Evolutionary conservation across 495 filamentous ascomycete genomes (phyloP).

Genomic region (Podospora pseudoanserina): DNA sequence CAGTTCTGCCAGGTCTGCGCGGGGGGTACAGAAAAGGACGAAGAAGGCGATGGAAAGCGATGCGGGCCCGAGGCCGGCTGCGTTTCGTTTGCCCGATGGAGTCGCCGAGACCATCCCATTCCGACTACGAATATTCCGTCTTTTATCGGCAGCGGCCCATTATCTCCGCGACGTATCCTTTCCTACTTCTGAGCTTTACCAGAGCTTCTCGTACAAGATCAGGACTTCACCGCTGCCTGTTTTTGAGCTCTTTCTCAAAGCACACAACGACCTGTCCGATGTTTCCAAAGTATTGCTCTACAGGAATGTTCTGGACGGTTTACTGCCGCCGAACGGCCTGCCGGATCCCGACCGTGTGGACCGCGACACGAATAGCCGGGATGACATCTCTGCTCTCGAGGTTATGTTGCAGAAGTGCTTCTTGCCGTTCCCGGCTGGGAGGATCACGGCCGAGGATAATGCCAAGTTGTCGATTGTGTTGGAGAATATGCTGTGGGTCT

Average conservation of each 20-base stretch:
- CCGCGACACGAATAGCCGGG: constrained; percentile 29
- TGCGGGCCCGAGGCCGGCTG: background rate
- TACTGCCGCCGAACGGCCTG: constrained; percentile 51
- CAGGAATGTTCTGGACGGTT: constrained; percentile 58
- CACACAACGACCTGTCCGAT: constrained; percentile 43
- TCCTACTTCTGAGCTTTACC: constrained; percentile 62
- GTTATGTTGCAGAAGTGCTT: constrained; percentile 62
- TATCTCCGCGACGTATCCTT: constrained; percentile 39
- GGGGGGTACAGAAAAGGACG: background rate
- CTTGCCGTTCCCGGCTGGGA: constrained; percentile 68
- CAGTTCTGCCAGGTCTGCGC: background rate
- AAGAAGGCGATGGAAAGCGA: background rate
- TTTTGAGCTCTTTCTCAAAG: constrained; percentile 69
- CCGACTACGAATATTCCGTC: constrained; percentile 59
- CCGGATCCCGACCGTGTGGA: constrained; percentile 47
- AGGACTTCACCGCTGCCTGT: constrained; percentile 61
- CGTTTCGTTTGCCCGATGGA: constrained; percentile 32
- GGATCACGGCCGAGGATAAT: constrained; percentile 63
- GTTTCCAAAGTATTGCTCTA: constrained; percentile 58
- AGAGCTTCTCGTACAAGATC: constrained; percentile 61
- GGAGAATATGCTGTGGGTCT: constrained; percentile 63
- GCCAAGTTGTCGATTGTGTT: constrained; percentile 74
- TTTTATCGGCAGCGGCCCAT: constrained; percentile 28
- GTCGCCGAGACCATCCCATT: constrained; percentile 58
- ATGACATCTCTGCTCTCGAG: constrained; percentile 46